Percentiles rank a stretch among this genome's conserved stretches.
Evolutionary conservation across 2,329 filamentous ascomycete genomes (phyloP).

Genomic region (Hymenoscyphus repandus): DNA sequence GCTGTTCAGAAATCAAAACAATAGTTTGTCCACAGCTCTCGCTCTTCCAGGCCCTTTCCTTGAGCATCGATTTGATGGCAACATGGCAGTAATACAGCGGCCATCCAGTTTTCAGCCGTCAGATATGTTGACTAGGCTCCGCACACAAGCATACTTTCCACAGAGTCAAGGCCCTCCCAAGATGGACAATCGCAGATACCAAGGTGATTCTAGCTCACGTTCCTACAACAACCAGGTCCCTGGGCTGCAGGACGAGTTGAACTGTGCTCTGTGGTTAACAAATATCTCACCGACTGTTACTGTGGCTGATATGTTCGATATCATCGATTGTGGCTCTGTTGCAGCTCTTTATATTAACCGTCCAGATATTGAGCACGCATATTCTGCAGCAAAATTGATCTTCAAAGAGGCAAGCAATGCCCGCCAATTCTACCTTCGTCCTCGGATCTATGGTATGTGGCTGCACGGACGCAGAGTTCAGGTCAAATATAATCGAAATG

Average conservation of each 20-base stretch:
- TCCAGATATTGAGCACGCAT: background rate
- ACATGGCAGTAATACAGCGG: too few relatives aligned
- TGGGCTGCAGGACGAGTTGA: background rate
- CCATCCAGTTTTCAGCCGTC: too few relatives aligned
- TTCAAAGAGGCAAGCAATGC: slow-evolving; percentile 2
- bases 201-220: too few relatives aligned
- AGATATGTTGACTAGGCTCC: too few relatives aligned
- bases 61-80: too few relatives aligned
- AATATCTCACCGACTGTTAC: background rate
- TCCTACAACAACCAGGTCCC: too few relatives aligned
- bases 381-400: background rate
- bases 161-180: too few relatives aligned
- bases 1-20: too few relatives aligned
- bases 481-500: slow-evolving; percentile 3
- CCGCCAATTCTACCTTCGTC: background rate
- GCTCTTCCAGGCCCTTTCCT: too few relatives aligned
- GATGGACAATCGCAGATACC: too few relatives aligned
- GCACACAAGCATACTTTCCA: too few relatives aligned
- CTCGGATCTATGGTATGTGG: background rate
- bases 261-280: background rate
- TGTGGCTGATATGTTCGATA: background rate
- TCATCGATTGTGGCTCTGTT: background rate
- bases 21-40: too few relatives aligned
- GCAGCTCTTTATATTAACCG: background rate
- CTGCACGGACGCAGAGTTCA: background rate